phyloP scores from a whole-genome alignment of 1,284 basidiomycete species.

The Moesziomyces antarcticus region DNA sequence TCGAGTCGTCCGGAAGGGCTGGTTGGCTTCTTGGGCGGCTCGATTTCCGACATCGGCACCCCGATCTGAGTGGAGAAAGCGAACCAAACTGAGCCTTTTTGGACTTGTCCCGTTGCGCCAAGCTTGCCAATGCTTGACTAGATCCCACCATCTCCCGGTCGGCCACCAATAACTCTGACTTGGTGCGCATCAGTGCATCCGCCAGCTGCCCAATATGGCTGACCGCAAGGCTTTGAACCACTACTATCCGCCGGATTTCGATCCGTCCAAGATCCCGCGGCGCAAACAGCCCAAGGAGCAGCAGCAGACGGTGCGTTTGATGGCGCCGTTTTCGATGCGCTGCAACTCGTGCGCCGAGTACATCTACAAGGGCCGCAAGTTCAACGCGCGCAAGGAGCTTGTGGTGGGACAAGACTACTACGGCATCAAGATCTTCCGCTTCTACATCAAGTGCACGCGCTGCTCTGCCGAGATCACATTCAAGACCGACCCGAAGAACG shows the following conservation, averaged over 20 bases:
- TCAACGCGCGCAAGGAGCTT: constrained; percentile 98
- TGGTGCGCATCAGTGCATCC: constrained; percentile 4
- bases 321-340: constrained; percentile 98
- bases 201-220: constrained; percentile 60
- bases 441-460: constrained; percentile 66
- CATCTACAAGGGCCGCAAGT: constrained; percentile 94
- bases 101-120: background rate
- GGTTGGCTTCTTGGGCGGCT: no score
- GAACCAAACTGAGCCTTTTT: background rate
- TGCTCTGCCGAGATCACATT: constrained; percentile 96
- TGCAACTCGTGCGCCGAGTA: constrained; percentile 90
- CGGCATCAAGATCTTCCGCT: constrained; percentile 87
- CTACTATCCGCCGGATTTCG: constrained; percentile 81
- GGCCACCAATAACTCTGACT: background rate
- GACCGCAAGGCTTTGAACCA: constrained; percentile 69
- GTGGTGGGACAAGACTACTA: constrained; percentile 96
- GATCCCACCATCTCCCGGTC: background rate
- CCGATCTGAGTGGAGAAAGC: background rate
- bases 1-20: background rate
- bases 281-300: constrained; percentile 87
- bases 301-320: constrained; percentile 95
- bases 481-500: constrained; percentile 95
- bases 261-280: constrained; percentile 93
- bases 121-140: background rate
- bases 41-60: background rate